Evolutionary conservation across 176 grass and related monocot genomes (phyloP).

Genomic region (Ensete ventricosum): DNA sequence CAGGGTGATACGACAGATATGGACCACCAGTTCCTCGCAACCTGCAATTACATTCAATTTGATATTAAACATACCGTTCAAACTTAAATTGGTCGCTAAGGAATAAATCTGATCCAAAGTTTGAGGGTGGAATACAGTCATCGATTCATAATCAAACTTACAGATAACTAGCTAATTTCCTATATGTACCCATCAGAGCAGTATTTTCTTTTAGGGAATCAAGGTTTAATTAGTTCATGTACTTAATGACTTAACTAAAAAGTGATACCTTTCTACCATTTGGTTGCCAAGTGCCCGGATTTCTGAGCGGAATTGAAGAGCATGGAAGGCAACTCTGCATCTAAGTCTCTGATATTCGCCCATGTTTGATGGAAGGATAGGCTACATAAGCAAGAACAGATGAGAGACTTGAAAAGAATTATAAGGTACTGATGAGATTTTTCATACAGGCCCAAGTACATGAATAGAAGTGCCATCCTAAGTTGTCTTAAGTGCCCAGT

Average conservation of each 20-base stretch:
- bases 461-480: background rate
- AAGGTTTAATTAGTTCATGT: background rate
- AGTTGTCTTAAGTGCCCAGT: no score
- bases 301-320: slow-evolving; percentile 83
- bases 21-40: slow-evolving; percentile 59
- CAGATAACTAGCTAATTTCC: background rate
- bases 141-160: background rate
- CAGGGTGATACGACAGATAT: slow-evolving; percentile 81
- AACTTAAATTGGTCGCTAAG: background rate
- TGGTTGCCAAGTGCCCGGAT: slow-evolving; percentile 61
- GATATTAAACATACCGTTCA: background rate
- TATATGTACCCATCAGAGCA: background rate
- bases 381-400: slow-evolving; percentile 35
- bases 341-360: slow-evolving; percentile 91
- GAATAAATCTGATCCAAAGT: background rate
- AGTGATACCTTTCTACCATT: slow-evolving; percentile 64
- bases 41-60: slow-evolving; percentile 32
- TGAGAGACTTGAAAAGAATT: background rate
- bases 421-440: background rate
- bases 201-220: background rate
- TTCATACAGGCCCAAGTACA: background rate
- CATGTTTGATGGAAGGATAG: slow-evolving; percentile 66
- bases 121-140: background rate
- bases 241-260: slow-evolving; percentile 5
- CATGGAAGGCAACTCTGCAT: slow-evolving; percentile 85